Evolutionary conservation across 805 yeast species (phyloP).

Genomic region (Starmerella sirachaensis): DNA sequence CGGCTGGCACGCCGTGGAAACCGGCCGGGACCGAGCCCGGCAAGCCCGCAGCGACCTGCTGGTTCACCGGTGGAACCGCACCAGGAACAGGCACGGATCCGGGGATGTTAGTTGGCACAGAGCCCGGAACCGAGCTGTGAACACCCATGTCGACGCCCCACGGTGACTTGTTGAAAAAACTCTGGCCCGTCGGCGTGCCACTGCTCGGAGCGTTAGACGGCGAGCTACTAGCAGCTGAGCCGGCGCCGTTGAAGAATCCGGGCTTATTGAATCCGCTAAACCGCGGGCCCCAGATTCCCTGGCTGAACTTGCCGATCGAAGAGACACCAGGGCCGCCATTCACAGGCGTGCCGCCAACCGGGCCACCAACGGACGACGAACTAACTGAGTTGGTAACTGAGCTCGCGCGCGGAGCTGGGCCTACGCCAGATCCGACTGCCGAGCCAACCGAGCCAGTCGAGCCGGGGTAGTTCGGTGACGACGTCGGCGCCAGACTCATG

Average conservation of each 20-base stretch:
- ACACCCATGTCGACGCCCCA: conserved; percentile 1
- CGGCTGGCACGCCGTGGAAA: conserved; percentile 3
- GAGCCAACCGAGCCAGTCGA: conserved; percentile 1
- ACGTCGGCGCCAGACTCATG: conserved; percentile 8
- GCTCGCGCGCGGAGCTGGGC: no score
- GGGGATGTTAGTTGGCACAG: conserved; percentile 4
- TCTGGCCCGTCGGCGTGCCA: conserved; percentile 13
- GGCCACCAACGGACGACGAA: conserved; percentile 1
- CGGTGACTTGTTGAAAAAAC: conserved; percentile 6
- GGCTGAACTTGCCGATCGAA: conserved; percentile 14
- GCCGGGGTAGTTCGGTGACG: conserved; percentile 12
- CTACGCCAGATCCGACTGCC: conserved; percentile 1
- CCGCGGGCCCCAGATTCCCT: conserved; percentile 22
- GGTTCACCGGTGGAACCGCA: conserved; percentile 4
- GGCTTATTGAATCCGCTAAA: no score
- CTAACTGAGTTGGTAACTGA: no score
- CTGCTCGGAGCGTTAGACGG: no score
- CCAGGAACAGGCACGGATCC: conserved; percentile 7
- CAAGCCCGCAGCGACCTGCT: conserved; percentile 4
- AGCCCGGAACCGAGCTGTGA: conserved; percentile 2
- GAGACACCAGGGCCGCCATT: background rate
- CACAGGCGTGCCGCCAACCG: background rate
- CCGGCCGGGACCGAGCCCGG: conserved; percentile 1
- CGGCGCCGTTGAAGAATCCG: no score
- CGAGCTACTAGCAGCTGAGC: no score